Evolutionary conservation across 257 asterid genomes (phyloP).

Genomic region (Solanum boliviense): DNA sequence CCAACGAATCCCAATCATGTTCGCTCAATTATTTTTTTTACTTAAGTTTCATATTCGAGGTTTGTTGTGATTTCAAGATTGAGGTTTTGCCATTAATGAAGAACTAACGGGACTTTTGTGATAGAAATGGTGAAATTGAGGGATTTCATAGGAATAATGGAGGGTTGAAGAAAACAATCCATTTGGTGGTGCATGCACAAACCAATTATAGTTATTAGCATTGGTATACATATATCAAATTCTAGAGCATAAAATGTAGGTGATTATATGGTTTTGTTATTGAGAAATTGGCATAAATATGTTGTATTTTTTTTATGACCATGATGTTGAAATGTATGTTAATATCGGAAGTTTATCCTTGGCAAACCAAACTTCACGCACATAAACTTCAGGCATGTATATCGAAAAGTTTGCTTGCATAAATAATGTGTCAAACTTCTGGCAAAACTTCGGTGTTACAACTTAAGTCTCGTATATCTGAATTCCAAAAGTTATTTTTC

Average conservation of each 20-base stretch:
- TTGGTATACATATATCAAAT: background rate
- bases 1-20: background rate
- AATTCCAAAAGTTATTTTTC: no score
- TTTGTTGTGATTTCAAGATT: background rate
- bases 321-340: background rate
- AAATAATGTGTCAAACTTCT: no score
- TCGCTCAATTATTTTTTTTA: background rate
- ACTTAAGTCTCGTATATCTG: no score
- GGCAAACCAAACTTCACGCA: no score
- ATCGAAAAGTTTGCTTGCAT: no score
- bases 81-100: background rate
- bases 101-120: background rate
- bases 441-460: no score
- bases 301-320: background rate
- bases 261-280: background rate
- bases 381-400: no score
- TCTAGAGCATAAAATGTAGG: background rate
- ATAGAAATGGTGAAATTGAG: background rate
- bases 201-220: background rate
- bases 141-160: background rate
- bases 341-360: no score
- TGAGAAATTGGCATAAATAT: background rate
- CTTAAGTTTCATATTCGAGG: background rate
- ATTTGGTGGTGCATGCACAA: background rate
- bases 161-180: background rate